Percentiles rank a stretch among this genome's conserved stretches.
Evolutionary conservation across 1,284 basidiomycete genomes (phyloP).

Genomic region (Cryptococcus wingfieldii): DNA sequence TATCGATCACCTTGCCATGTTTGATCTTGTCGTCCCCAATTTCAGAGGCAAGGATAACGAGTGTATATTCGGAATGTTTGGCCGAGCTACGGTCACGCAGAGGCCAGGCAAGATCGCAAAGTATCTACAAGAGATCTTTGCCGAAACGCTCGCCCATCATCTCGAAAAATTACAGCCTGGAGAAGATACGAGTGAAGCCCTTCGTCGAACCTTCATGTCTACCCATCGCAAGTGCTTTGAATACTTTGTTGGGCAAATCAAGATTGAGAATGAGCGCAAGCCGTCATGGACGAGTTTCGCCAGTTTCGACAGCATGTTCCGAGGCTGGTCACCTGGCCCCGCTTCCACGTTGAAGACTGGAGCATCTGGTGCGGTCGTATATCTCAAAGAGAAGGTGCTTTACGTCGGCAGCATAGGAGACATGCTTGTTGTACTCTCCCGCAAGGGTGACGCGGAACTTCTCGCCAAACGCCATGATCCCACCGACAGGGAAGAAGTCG

Average conservation of each 20-base stretch:
- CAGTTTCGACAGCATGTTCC: constrained; percentile 20
- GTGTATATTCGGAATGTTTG: constrained; percentile 96
- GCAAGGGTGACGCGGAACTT: constrained; percentile 68
- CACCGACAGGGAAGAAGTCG: constrained; percentile 78
- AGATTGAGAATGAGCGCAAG: constrained; percentile 54
- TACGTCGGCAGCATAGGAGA: constrained; percentile 90
- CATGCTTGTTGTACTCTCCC: constrained; percentile 81
- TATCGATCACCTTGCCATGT: constrained; percentile 72
- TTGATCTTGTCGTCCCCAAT: constrained; percentile 87
- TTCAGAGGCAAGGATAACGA: constrained; percentile 75
- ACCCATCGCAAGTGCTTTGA: constrained; percentile 76
- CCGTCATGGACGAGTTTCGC: constrained; percentile 60
- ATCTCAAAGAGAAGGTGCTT: constrained; percentile 74
- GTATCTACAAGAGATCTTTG: constrained; percentile 76
- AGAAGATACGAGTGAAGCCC: constrained; percentile 66
- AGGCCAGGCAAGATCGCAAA: constrained; percentile 55
- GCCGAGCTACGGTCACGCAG: constrained; percentile 62
- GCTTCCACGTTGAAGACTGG: constrained; percentile 60
- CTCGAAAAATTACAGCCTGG: constrained; percentile 55
- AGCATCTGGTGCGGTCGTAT: constrained; percentile 81
- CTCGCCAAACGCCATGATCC: constrained; percentile 86
- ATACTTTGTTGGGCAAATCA: constrained; percentile 45
- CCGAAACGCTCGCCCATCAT: constrained; percentile 59
- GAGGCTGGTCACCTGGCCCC: constrained; percentile 47
- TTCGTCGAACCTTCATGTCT: constrained; percentile 78